phyloP scores from a whole-genome alignment of 2,329 filamentous ascomycete species.

The Leptographium wingfieldii region DNA sequence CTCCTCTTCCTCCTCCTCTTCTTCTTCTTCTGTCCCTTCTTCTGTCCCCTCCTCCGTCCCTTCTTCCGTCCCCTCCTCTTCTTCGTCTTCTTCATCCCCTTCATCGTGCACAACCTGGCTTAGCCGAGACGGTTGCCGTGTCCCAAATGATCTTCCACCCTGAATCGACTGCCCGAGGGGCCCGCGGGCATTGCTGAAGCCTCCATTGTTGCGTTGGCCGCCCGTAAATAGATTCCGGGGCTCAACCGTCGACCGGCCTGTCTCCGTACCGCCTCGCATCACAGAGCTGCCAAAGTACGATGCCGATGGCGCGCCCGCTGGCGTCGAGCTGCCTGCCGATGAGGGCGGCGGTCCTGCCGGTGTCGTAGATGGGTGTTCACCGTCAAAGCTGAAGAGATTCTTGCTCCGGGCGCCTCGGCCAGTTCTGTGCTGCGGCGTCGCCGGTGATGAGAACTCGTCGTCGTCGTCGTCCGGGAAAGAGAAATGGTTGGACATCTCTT shows the following conservation, averaged over 20 bases:
- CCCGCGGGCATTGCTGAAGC: conserved; percentile 9
- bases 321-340: conserved; percentile 41
- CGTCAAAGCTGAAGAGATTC: conserved; percentile 26
- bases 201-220: not conserved
- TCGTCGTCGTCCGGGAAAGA: conserved; percentile 12
- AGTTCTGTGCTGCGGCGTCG: conserved; percentile 7
- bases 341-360: conserved; percentile 40
- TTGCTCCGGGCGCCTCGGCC: not conserved
- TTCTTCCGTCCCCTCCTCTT: conserved; percentile 24
- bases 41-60: conserved; percentile 28
- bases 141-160: conserved; percentile 2
- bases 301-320: conserved; percentile 41
- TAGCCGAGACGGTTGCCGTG: conserved; percentile 35
- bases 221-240: conserved; percentile 7
- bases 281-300: conserved; percentile 43
- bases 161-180: conserved; percentile 37
- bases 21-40: conserved; percentile 13
- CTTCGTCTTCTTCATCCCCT: conserved; percentile 25
- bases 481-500: conserved; percentile 12
- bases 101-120: conserved; percentile 30
- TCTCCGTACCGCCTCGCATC: conserved; percentile 22
- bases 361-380: conserved; percentile 34
- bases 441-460: conserved; percentile 8
- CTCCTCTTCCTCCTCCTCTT: conserved; percentile 23
- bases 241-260: conserved; percentile 4